These are phyloP conservation scores for Allium fistulosum DNA, from an alignment of 106 monocot species.

Conservation along the genomic window DNA sequence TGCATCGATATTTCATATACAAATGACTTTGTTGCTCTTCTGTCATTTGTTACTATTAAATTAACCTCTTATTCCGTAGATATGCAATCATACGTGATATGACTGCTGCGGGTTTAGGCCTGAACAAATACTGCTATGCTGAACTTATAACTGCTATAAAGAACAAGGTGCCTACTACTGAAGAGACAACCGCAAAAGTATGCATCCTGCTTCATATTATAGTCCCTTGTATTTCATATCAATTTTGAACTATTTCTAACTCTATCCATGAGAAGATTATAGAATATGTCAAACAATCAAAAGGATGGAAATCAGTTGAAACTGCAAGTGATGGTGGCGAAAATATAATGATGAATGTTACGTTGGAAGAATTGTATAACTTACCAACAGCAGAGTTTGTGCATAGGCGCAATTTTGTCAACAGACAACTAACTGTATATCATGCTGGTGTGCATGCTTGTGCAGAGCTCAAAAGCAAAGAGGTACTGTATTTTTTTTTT, in stretches of 20 bases:
- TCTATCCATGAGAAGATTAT: constrained; percentile 51
- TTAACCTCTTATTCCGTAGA: constrained; percentile 28
- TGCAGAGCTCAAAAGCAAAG: constrained; percentile 74
- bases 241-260: constrained; percentile 3
- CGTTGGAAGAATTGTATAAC: constrained; percentile 92
- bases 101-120: constrained; percentile 91
- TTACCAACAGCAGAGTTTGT: constrained; percentile 83
- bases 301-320: constrained; percentile 90
- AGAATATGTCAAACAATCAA: constrained; percentile 87
- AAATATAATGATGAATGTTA: constrained; percentile 93
- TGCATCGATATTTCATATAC: too few relatives aligned
- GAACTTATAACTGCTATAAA: constrained; percentile 87
- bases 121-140: constrained; percentile 97
- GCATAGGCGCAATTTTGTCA: constrained; percentile 63
- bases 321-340: constrained; percentile 70
- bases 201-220: constrained; percentile 1
- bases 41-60: constrained; percentile 3
- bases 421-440: constrained; percentile 62
- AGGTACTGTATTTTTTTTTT: constrained; percentile 25
- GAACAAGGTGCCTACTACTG: constrained; percentile 67
- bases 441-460: constrained; percentile 89
- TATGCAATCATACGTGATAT: constrained; percentile 94
- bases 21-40: not conserved
- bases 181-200: constrained; percentile 69
- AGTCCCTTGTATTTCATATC: not conserved